Percentiles rank a stretch among this genome's conserved stretches.
Evolutionary conservation across 306 rosid genomes (phyloP).

Genomic region (Fagus crenata): DNA sequence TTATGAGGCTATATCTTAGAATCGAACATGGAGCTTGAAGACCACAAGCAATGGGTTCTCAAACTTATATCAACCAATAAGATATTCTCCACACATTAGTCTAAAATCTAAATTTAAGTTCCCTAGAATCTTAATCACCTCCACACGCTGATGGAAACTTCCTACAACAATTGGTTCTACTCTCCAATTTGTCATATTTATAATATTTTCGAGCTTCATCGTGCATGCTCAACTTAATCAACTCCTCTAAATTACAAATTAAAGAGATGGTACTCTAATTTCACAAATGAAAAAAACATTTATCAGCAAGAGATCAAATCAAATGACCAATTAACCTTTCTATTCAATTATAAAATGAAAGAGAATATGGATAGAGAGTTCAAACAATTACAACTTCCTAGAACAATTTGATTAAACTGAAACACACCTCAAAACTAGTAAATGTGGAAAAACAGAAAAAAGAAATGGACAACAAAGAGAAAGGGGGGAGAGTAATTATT

Average conservation of each 20-base stretch:
- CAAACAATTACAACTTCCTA: constrained; percentile 48
- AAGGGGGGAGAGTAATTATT: constrained; percentile 26
- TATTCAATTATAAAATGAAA: constrained; percentile 30
- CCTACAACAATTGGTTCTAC: background rate
- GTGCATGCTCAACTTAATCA: background rate
- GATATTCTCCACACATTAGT: background rate
- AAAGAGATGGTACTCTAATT: too few relatives aligned
- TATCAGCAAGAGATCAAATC: constrained; percentile 6
- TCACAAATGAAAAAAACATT: background rate
- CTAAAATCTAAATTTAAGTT: background rate
- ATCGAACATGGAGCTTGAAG: background rate
- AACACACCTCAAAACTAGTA: constrained; percentile 34
- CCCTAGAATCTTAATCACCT: background rate
- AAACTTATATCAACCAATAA: background rate
- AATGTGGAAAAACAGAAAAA: constrained; percentile 15
- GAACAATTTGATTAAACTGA: constrained; percentile 33
- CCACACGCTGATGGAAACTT: background rate
- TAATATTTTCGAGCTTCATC: background rate
- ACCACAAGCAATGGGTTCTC: background rate
- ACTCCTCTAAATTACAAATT: background rate
- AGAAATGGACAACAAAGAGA: constrained; percentile 20
- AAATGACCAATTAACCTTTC: constrained; percentile 33
- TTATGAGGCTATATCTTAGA: background rate
- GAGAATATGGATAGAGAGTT: constrained; percentile 23
- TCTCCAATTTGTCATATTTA: background rate